Evolutionary conservation across 805 yeast genomes (phyloP), one percentile per base, ranked within the genome.

Genomic region (Myxozyma sirexii): DNA sequence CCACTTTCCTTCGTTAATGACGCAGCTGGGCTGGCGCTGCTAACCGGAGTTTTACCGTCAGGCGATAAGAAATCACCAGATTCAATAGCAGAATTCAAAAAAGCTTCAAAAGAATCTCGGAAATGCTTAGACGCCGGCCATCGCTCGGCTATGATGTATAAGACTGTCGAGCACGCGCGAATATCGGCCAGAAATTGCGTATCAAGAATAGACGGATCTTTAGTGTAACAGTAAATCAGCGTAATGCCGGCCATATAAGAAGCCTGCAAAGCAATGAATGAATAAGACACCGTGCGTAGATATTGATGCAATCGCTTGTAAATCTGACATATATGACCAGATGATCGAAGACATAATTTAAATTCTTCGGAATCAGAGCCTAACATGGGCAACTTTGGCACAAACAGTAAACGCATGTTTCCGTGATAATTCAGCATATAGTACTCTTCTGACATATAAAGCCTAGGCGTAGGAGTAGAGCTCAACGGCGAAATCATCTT

Each of bases 191-290:
- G 35, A 31, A 59, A 60, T 35, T 63, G 65, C 21, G 63, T 48
- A 37, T 59, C 63, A 23, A 59, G 55, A 45, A 62, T 57, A 3
- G 64, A 55, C 17, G 54, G 65, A 31, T 59, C 63, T 39, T 52
- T 55, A 6, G 65, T 62, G 35, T 59, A 62, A 53, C 65, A 62
- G 41, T 62, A 62, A 10, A 62, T 56, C 55, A 62, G 42, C 7
- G 65, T 62, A 33, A 62, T 62, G 21, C 65, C 65, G 4, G 65
- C 65, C 65, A 58, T 62, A 23, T 63, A 62, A 4, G 60, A 49
- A 15, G 64, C 60, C 27, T 62, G 65, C 19, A 62, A 31, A 2
- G 65, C 65, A 12, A 62, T 29, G 31, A 62, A 62, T 4, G 65
- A 62, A 35, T 62, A 62, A 10, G 65, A 59, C 2, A 62, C 64